Conservation (phyloP, 352 stramenopile genomes). For the Blastocystis sp. region DNA sequence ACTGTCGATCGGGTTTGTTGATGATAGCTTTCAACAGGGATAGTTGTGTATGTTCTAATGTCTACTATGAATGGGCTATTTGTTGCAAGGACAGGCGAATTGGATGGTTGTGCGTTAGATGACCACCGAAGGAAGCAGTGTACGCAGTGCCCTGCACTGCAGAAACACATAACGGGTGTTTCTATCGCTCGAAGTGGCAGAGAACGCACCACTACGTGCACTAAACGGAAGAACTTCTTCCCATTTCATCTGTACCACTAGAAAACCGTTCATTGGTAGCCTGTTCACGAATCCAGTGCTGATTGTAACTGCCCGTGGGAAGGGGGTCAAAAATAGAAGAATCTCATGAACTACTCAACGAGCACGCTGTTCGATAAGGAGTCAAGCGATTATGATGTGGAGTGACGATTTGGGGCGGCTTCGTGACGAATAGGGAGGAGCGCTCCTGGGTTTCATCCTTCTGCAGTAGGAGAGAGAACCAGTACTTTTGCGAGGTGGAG, state of each 20-base stretch:
- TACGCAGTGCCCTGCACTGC: too few relatives aligned
- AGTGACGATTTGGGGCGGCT: not conserved
- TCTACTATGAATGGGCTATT: not conserved
- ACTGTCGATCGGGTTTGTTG: constrained; percentile 48
- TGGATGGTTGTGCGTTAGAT: too few relatives aligned
- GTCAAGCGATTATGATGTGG: not conserved
- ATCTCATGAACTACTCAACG: not conserved
- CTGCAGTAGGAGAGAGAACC: constrained; percentile 93
- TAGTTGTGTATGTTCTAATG: not conserved
- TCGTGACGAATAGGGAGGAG: constrained; percentile 15
- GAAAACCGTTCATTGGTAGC: too few relatives aligned
- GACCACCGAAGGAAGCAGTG: too few relatives aligned
- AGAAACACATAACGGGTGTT: too few relatives aligned
- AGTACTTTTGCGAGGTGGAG: constrained; percentile 98
- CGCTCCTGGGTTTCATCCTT: constrained; percentile 96
- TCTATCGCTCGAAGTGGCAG: too few relatives aligned
- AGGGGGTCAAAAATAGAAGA: not conserved
- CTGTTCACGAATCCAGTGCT: too few relatives aligned
- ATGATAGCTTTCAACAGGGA: constrained; percentile 27
- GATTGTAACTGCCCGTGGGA: too few relatives aligned
- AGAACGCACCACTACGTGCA: too few relatives aligned
- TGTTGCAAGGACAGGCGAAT: not conserved
- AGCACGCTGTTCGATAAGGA: not conserved
- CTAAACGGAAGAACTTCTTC: too few relatives aligned
- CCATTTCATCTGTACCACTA: too few relatives aligned